Percentiles rank a stretch among this genome's conserved stretches.
Evolutionary conservation across 2,329 filamentous ascomycete genomes (phyloP).

Genomic region (Paracoccidioides brasiliensis): DNA sequence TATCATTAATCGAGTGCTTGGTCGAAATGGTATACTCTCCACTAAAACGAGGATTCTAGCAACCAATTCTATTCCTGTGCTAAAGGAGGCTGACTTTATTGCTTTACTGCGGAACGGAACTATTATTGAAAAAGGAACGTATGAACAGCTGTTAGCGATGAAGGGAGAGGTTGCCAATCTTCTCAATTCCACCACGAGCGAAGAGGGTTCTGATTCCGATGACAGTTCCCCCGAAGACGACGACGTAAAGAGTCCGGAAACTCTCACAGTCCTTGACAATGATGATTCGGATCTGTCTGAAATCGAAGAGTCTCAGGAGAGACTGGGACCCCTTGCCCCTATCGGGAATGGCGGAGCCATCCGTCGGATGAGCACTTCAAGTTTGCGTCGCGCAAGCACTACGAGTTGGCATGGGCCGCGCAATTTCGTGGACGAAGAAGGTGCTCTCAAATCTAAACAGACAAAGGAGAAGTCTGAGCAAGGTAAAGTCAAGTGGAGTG

Average conservation of each 20-base stretch:
- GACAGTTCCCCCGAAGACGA: slow-evolving; percentile 38
- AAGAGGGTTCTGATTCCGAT: slow-evolving; percentile 39
- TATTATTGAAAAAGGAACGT: slow-evolving; percentile 78
- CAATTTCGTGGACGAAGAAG: slow-evolving; percentile 71
- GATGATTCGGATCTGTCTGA: slow-evolving; percentile 41
- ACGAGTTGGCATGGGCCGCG: slow-evolving; percentile 81
- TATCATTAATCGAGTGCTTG: slow-evolving; percentile 87
- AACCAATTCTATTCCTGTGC: slow-evolving; percentile 85
- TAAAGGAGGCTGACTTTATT: slow-evolving; percentile 82
- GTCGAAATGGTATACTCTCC: slow-evolving; percentile 64
- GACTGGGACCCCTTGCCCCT: slow-evolving; percentile 59
- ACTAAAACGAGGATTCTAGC: slow-evolving; percentile 86
- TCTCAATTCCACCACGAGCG: slow-evolving; percentile 57
- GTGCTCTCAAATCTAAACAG: slow-evolving; percentile 64
- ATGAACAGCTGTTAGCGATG: slow-evolving; percentile 81
- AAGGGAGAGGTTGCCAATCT: slow-evolving; percentile 80
- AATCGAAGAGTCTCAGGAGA: slow-evolving; percentile 52
- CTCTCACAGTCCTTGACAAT: slow-evolving; percentile 39
- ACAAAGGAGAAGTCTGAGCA: slow-evolving; percentile 81
- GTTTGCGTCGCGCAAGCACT: slow-evolving; percentile 77
- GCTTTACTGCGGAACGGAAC: slow-evolving; percentile 69
- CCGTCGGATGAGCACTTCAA: slow-evolving; percentile 56
- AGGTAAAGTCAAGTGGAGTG: slow-evolving; percentile 94
- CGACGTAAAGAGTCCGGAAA: slow-evolving; percentile 56
- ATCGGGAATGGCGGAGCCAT: slow-evolving; percentile 52